Evolutionary conservation across 2,329 filamentous ascomycete species (phyloP), one percentile per base, ranked within the genome.

Genomic region (Fusarium bulbicola): DNA sequence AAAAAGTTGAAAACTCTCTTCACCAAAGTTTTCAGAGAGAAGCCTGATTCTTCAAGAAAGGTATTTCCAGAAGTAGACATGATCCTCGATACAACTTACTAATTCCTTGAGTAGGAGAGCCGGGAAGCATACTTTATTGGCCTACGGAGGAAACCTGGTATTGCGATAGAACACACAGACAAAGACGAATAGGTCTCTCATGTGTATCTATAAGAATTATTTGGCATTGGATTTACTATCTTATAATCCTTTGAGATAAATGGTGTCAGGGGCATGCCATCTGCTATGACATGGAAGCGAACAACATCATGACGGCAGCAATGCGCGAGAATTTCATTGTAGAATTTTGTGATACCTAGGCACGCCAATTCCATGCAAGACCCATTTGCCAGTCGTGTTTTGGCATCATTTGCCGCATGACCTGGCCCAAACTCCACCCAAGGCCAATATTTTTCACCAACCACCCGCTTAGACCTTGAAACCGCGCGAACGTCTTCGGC

Each of bases 401-500:
- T 74, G 76, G 77, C 70, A 77, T 79, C 74, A 74, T 69, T 75
- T 75, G 79, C 75, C 73, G 73, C 62, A 72, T 72, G 75, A 74
- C 61, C 64, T 77, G 76, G 72, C 73, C 75, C 66, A 45, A 79
- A 76, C 76, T 75, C 76, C 76, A 63, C 68, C 66, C 60, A 63
- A 76, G 77, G 75, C 74, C 76, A 70, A 74, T 73, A 56, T 63
- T 74, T 75, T 75, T 74, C 70, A 63, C 65, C 73, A 66, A 36
- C 68, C 64, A 74, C 70, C 75, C 77, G 85, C 85, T 94, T 97
- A 99, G 85, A 99, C 96, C 95, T 99, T 99, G 95, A 99, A 99
- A 91, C 97, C 96, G 83, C 93, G 92, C 82, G 95, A 98, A 85
- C 95, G 90, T 92, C 96, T 97, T 88, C 96, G 95, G 87, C 96